Base-by-base conservation (phyloP, 2,329 filamentous ascomycete genomes). In the Cercospora beticola region DNA sequence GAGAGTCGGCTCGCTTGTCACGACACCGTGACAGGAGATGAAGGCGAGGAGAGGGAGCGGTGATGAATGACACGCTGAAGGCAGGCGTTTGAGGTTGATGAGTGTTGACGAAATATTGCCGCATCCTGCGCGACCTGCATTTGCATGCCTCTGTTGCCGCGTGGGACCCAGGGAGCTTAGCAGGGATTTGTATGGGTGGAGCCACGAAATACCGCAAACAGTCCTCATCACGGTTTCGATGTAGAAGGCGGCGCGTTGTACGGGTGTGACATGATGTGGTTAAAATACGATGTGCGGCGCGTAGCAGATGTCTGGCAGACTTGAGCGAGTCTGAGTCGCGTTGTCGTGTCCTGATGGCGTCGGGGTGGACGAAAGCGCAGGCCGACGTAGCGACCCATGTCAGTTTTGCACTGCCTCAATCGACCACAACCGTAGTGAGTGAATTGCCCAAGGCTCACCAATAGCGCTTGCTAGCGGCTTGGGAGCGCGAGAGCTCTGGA, bases 391-490 rank as follows among this genome's bases (percentile, higher is more conserved):
- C 21, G 30, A 52, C 40, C 49, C 43, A 31, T 46, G 54, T 60
- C 64, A 26, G 64, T 60, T 54, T 54, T 62, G 57, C 60, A 54
- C 64, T 62, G 58, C 64, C 46, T 62, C 64, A 52, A 66, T 62
- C 58, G 33, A 43, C 59, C 28, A 33, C 56, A 26, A 66, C 49
- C 56, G 23, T 28, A 18, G 26, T 54, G 23, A 18, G 26, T 54
- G 23, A 16, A 54, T 54, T 40, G 36, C 36, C 36, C 36, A n/a
- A n/a, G 36, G 36, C 36, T 40, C 36, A 40, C 36, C 36, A 40
- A 40, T 40, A 40, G 36, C 36, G 36, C 36, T n/a, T 40, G 36
- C 36, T 40, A 40, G 36, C 36, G 36, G 36, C 36, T 49, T 21
- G 16, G 43, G 43, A 46, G 43, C 43, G 43, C 43, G 43, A n/a